Percentiles rank a stretch among this genome's conserved stretches.
phyloP scores from a whole-genome alignment of 257 asterid genomes.

The Penstemon eatonii region DNA sequence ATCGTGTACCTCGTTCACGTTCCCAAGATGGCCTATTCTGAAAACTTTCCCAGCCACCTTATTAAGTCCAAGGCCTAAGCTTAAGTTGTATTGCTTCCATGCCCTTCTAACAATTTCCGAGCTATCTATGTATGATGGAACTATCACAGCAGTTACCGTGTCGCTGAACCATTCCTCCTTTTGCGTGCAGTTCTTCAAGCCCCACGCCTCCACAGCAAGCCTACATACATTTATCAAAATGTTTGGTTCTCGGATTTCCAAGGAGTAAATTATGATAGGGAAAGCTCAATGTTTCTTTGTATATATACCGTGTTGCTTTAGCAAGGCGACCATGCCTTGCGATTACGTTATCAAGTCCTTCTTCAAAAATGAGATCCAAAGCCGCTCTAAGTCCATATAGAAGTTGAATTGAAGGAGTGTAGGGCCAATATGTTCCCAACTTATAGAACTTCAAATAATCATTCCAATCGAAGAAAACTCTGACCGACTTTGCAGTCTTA shows the following conservation, averaged over 20 bases:
- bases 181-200: constrained; percentile 97
- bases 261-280: not conserved
- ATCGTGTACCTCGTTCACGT: constrained; percentile 68
- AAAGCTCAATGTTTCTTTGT: not conserved
- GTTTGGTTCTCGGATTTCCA: too few species aligned
- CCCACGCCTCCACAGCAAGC: constrained; percentile 99
- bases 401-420: constrained; percentile 96
- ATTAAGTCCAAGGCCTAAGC: constrained; percentile 96
- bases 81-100: constrained; percentile 92
- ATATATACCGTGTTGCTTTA: constrained; percentile 78
- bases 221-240: constrained; percentile 31
- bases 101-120: constrained; percentile 74
- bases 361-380: constrained; percentile 89
- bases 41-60: constrained; percentile 97
- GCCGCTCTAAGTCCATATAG: constrained; percentile 88
- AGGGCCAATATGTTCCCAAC: constrained; percentile 96
- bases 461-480: constrained; percentile 96
- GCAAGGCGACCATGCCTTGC: constrained; percentile 86
- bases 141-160: constrained; percentile 90
- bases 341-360: constrained; percentile 90
- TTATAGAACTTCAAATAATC: constrained; percentile 94
- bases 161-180: constrained; percentile 96
- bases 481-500: constrained; percentile 81
- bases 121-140: constrained; percentile 83
- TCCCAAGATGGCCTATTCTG: constrained; percentile 99